These are phyloP conservation scores for Hsuehochloa calcarea DNA, from an alignment of 176 grass and related monocot genomes.

Conservation along the genomic window DNA sequence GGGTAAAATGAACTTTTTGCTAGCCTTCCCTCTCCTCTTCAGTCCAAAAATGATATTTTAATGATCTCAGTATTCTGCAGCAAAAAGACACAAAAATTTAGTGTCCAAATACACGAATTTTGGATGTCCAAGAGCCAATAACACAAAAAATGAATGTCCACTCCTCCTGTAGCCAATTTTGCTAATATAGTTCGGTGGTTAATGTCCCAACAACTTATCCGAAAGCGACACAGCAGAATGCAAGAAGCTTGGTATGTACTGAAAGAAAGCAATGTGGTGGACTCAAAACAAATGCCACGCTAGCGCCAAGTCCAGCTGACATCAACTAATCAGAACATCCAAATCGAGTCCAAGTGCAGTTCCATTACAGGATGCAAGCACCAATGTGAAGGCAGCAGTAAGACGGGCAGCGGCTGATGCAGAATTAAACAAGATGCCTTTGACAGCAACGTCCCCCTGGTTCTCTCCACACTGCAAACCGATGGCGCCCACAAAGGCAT, in stretches of 20 bases:
- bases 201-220: neutral
- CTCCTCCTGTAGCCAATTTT: too few species aligned
- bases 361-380: conserved; percentile 11
- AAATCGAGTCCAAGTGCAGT: neutral
- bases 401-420: neutral
- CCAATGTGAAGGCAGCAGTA: neutral
- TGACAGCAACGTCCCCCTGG: neutral
- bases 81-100: too few species aligned
- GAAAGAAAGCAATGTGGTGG: neutral
- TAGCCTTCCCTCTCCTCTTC: too few species aligned
- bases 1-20: too few species aligned
- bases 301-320: neutral
- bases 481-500: conserved; percentile 30
- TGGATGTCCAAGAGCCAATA: too few species aligned
- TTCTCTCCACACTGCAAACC: neutral
- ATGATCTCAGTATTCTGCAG: too few species aligned
- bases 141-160: too few species aligned
- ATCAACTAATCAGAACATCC: neutral
- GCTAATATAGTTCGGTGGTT: neutral
- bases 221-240: neutral
- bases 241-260: neutral
- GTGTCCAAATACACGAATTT: too few species aligned
- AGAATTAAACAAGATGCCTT: neutral
- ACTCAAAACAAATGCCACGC: neutral
- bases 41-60: too few species aligned